These are phyloP conservation scores for Aspergillus biplanus DNA, from an alignment of 495 filamentous ascomycete genomes.

Conservation along the genomic window DNA sequence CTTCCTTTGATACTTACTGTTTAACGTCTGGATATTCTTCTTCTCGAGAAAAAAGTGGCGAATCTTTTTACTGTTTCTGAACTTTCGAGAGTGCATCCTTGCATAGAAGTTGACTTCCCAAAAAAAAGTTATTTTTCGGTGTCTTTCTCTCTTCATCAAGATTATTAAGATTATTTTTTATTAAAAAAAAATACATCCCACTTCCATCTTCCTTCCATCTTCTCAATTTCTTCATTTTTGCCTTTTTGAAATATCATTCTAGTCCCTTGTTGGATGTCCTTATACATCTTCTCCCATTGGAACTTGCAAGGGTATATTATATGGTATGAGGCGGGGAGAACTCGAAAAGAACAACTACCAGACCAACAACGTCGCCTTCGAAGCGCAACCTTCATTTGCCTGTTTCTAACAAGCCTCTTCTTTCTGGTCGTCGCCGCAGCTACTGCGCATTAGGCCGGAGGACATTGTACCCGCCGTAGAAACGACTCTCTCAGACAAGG, in stretches of 20 bases:
- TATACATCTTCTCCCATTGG: too few species aligned
- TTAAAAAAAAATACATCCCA: not conserved
- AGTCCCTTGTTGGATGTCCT: not conserved
- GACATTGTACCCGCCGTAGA: conserved; percentile 27
- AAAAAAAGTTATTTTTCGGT: not conserved
- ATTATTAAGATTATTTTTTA: not conserved
- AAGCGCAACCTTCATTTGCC: conserved; percentile 19
- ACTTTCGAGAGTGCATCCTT: conserved; percentile 22
- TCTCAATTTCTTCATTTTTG: not conserved
- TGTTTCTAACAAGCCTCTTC: conserved; percentile 12
- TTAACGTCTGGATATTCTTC: conserved; percentile 16
- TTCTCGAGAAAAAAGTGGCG: conserved; percentile 23
- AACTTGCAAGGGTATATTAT: not conserved
- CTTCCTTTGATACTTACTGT: conserved; percentile 8
- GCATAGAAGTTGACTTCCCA: conserved; percentile 18
- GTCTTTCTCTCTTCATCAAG: conserved; percentile 19
- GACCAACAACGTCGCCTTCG: not conserved
- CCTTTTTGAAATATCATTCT: not conserved
- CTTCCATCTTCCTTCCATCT: conserved; percentile 4
- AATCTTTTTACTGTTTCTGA: conserved; percentile 12
- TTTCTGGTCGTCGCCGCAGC: conserved; percentile 23
- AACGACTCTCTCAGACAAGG: conserved; percentile 23
- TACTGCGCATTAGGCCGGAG: conserved; percentile 23
- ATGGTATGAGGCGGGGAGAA: not conserved
- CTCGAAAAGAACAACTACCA: not conserved